A percentile compares a stretch with the other conserved stretches of the same genome.
These are phyloP conservation scores for Coemansia aciculifera DNA, from an alignment of 192 early-diverging fungal species.

Conservation along the genomic window DNA sequence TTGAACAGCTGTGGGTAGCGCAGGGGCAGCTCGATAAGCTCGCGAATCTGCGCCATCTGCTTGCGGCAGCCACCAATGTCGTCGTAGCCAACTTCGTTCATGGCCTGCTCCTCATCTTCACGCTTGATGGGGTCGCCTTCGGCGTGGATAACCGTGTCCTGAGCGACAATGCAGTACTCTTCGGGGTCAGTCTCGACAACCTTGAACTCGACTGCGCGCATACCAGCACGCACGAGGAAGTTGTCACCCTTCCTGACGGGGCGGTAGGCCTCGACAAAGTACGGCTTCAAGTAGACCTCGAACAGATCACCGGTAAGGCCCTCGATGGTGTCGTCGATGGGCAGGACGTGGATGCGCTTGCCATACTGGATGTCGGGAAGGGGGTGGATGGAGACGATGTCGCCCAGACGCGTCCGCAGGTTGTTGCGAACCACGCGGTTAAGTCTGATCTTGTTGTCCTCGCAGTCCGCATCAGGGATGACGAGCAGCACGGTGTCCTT, in stretches of 20 bases:
- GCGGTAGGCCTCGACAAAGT: constrained; percentile 97
- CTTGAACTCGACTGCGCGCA: constrained; percentile 99
- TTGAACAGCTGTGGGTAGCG: constrained; percentile 99
- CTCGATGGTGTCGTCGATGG: constrained; percentile 98
- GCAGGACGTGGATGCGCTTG: constrained; percentile 93
- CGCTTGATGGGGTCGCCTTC: constrained; percentile 99
- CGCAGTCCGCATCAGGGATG: constrained; percentile 86
- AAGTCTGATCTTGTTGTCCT: constrained; percentile 90
- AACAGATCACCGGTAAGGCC: constrained; percentile 97
- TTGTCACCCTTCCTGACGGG: constrained; percentile 93
- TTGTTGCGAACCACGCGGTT: constrained; percentile 97
- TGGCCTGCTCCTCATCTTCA: constrained; percentile 94
- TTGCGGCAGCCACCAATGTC: constrained; percentile 98
- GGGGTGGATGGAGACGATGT: constrained; percentile 93
- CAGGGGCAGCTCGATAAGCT: constrained; percentile 95
- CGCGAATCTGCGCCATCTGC: constrained; percentile 99
- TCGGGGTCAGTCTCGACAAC: constrained; percentile 93
- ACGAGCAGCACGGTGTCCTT: constrained; percentile 95
- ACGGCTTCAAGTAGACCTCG: constrained; percentile 97
- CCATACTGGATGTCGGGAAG: constrained; percentile 95
- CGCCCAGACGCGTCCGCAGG: constrained; percentile 91
- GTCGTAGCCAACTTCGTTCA: constrained; percentile 96
- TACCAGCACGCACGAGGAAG: constrained; percentile 92
- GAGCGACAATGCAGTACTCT: constrained; percentile 96
- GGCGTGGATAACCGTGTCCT: constrained; percentile 97